A percentile compares a stretch with the other conserved stretches of the same genome.
Evolutionary conservation across 2,329 filamentous ascomycete species (phyloP).

Genomic region (Tolypocladium inflatum): DNA sequence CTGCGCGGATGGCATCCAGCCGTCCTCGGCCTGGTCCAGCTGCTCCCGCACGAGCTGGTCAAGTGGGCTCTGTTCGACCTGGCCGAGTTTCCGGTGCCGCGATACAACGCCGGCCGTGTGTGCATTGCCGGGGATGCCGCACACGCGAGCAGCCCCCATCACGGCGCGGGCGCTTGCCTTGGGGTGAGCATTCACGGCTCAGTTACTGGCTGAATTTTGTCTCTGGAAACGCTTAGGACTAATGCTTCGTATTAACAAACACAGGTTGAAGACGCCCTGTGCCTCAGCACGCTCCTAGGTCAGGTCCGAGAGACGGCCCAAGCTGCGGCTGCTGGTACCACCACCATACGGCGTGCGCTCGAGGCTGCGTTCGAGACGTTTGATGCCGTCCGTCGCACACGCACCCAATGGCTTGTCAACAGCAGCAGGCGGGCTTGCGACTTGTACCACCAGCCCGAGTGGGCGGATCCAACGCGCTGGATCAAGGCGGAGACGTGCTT

Average conservation of each 20-base stretch:
- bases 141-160: slow-evolving; percentile 51
- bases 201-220: too few relatives aligned
- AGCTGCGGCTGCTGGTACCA: background rate
- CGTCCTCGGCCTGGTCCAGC: background rate
- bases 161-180: slow-evolving; percentile 49
- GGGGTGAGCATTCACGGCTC: slow-evolving; percentile 16
- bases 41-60: background rate
- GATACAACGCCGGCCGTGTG: slow-evolving; percentile 31
- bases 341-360: background rate
- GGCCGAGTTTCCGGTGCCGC: slow-evolving; percentile 28
- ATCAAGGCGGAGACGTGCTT: background rate
- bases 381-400: slow-evolving; percentile 36
- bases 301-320: background rate
- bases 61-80: slow-evolving; percentile 39
- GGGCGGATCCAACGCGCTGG: background rate
- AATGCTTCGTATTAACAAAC: too few relatives aligned
- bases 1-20: background rate
- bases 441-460: background rate
- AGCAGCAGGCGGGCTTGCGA: slow-evolving; percentile 32
- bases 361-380: slow-evolving; percentile 21
- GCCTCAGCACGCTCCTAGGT: background rate
- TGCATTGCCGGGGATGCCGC: slow-evolving; percentile 52
- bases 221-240: too few relatives aligned
- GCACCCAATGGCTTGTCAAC: slow-evolving; percentile 38
- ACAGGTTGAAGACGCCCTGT: slow-evolving; percentile 38